Evolutionary conservation across 108 stramenopile species (phyloP).

Genomic region (Epipyxis sp.): DNA sequence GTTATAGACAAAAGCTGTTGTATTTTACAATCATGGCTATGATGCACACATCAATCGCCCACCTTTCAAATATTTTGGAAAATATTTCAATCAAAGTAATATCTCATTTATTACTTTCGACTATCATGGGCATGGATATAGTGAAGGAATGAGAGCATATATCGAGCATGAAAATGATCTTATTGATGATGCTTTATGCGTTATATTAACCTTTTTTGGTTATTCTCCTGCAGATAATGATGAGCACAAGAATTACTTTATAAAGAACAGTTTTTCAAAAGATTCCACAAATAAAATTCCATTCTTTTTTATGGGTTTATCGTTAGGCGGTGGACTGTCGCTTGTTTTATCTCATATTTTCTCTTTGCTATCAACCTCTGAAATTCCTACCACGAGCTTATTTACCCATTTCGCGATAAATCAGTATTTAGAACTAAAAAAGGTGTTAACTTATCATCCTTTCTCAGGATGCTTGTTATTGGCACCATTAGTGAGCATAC

Average conservation of each 20-base stretch:
- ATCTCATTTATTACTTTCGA: background rate
- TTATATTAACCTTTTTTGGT: background rate
- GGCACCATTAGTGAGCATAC: background rate
- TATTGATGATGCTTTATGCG: background rate
- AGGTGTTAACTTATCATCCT: background rate
- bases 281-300: background rate
- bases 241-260: background rate
- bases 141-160: background rate
- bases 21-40: background rate
- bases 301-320: constrained; percentile 13
- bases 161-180: background rate
- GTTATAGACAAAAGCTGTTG: background rate
- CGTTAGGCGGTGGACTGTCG: background rate
- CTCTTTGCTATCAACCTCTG: too few species aligned
- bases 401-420: too few species aligned
- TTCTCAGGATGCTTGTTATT: background rate
- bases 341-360: background rate
- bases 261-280: background rate
- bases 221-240: background rate
- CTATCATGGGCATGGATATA: constrained; percentile 13
- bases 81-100: background rate
- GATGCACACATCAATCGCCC: background rate
- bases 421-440: too few species aligned
- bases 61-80: background rate
- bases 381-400: too few species aligned